Evolutionary conservation across 1,139 yeast species (phyloP).

Genomic region (Oligophagozyma castellii): DNA sequence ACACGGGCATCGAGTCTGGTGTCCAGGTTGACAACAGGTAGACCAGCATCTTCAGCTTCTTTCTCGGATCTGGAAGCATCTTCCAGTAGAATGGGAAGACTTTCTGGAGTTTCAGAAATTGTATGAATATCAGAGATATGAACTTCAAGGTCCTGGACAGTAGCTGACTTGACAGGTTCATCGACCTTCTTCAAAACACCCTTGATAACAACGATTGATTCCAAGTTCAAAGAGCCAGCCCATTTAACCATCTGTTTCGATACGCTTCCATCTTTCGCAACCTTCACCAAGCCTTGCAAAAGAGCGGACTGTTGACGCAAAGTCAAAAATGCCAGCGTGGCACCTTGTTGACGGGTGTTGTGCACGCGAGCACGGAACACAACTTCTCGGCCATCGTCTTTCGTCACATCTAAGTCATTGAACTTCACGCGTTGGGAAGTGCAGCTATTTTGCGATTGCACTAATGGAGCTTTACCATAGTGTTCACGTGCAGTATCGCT

Average conservation of each 20-base stretch:
- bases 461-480: constrained; percentile 82
- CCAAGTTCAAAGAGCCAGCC: constrained; percentile 77
- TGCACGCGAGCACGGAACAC: constrained; percentile 90
- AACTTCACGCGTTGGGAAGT: constrained; percentile 48
- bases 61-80: constrained; percentile 94
- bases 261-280: constrained; percentile 40
- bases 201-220: constrained; percentile 80
- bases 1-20: constrained; percentile 92
- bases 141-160: constrained; percentile 83
- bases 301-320: constrained; percentile 79
- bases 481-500: constrained; percentile 79
- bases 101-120: constrained; percentile 80
- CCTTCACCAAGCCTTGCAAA: constrained; percentile 72
- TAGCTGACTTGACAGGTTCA: constrained; percentile 79
- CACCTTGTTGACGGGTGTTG: constrained; percentile 88
- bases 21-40: constrained; percentile 90
- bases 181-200: constrained; percentile 78
- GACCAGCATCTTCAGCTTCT: constrained; percentile 82
- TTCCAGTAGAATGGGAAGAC: constrained; percentile 85
- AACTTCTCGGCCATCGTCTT: constrained; percentile 66
- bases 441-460: constrained; percentile 56
- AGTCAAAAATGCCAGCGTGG: constrained; percentile 80
- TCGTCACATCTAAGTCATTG: constrained; percentile 36
- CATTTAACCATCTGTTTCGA: constrained; percentile 96
- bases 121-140: constrained; percentile 60